phyloP scores from a whole-genome alignment of 129 eudicot genomes.

The Lonicera japonica region DNA sequence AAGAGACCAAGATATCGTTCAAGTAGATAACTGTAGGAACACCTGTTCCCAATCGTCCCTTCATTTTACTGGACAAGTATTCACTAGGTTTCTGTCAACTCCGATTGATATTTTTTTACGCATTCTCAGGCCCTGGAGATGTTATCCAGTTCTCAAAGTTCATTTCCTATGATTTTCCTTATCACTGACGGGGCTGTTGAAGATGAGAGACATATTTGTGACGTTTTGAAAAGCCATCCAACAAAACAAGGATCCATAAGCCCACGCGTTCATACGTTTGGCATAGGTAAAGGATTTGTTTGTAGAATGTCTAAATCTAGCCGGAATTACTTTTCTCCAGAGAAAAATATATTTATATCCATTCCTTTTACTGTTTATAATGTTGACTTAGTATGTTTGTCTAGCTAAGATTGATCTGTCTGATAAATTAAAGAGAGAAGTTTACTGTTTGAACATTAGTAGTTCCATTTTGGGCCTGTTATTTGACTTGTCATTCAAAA shows the following conservation, averaged over 20 bases:
- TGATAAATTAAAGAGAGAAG: background rate
- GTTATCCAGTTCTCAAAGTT: slow-evolving; percentile 43
- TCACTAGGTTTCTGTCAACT: no score
- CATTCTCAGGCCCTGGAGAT: slow-evolving; percentile 64
- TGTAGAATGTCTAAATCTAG: background rate
- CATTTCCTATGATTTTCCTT: slow-evolving; percentile 60
- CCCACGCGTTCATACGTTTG: slow-evolving; percentile 83
- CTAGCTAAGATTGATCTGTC: background rate
- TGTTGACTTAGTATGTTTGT: no score
- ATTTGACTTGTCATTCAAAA: background rate
- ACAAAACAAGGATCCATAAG: slow-evolving; percentile 34
- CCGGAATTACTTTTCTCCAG: no score
- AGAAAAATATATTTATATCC: no score
- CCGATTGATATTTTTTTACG: no score
- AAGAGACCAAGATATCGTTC: no score
- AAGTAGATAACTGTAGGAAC: no score
- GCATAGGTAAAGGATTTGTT: slow-evolving; percentile 59
- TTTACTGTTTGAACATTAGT: background rate
- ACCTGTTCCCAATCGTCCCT: no score
- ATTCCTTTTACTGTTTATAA: no score
- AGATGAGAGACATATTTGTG: slow-evolving; percentile 84
- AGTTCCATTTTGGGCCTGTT: background rate
- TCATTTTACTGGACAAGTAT: no score
- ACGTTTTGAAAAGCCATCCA: slow-evolving; percentile 40
- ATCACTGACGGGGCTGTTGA: slow-evolving; percentile 93